phyloP scores from a whole-genome alignment of 2,329 filamentous ascomycete genomes.

The Ascochyta rabiei region DNA sequence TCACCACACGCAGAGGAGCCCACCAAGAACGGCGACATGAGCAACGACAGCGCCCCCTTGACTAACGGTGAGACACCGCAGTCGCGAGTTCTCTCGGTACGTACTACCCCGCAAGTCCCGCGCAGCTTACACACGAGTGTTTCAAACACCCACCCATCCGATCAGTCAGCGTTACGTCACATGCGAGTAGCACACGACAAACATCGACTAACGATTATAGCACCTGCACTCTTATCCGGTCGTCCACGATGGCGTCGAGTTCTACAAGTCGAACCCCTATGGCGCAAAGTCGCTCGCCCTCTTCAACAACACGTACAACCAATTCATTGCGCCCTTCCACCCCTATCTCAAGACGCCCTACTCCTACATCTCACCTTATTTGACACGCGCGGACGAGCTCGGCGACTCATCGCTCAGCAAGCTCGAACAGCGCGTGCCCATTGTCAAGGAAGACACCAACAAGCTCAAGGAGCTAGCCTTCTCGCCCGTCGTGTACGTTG shows the following conservation, averaged over 20 bases:
- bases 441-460: slow-evolving; percentile 57
- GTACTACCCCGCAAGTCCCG: slow-evolving; percentile 21
- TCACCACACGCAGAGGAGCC: slow-evolving; percentile 45
- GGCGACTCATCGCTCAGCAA: slow-evolving; percentile 46
- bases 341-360: slow-evolving; percentile 81
- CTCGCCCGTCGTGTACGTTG: slow-evolving; percentile 45
- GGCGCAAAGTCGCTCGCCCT: slow-evolving; percentile 82
- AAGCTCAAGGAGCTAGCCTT: slow-evolving; percentile 47
- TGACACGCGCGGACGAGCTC: slow-evolving; percentile 74
- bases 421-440: slow-evolving; percentile 47
- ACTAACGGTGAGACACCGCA: slow-evolving; percentile 50
- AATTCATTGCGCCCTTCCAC: slow-evolving; percentile 76
- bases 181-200: not conserved
- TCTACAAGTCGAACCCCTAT: slow-evolving; percentile 80
- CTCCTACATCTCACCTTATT: slow-evolving; percentile 82
- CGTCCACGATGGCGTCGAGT: slow-evolving; percentile 76
- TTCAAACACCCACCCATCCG: slow-evolving; percentile 7
- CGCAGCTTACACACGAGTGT: slow-evolving; percentile 10
- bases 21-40: slow-evolving; percentile 42
- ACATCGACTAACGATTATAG: slow-evolving; percentile 53
- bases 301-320: slow-evolving; percentile 75
- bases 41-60: slow-evolving; percentile 35
- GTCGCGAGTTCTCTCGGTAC: slow-evolving; percentile 49
- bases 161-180: slow-evolving; percentile 13
- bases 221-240: slow-evolving; percentile 86